Evolutionary conservation across 2,329 filamentous ascomycete genomes (phyloP), one percentile per base, ranked within the genome.

Genomic region (Fusarium longipes): DNA sequence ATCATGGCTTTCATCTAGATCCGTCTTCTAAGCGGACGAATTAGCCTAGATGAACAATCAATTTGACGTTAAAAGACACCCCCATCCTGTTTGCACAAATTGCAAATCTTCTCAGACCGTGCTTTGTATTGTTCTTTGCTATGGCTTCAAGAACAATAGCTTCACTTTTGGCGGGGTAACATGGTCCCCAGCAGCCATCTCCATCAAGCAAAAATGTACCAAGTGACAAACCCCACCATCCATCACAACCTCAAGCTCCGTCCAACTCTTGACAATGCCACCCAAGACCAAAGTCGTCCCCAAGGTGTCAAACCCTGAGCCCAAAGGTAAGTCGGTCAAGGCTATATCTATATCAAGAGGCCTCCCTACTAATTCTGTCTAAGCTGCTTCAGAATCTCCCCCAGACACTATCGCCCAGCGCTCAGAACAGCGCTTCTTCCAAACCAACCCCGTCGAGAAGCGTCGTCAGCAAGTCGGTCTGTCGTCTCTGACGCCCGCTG

Each of bases 351-450:
- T 30, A 38, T 35, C 49, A 29, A 30, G 25, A 18, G 8, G 22
- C 42, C 22, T 20, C 4, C 57, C 42, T 43, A 18, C 25, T 53
- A 35, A 53, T 35, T 24, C 24, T 49, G n/a, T 35, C 47, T 47
- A 49, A 67, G 65, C 65, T 70, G 70, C 76, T 40, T 65, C 76
- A 50, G 76, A 79, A 56, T 71, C 76, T 30, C 63, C 76, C 7
- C 78, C 81, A 11, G 76, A 78, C 65, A 87, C 85, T 17, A 73
- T 86, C 70, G 77, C 78, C 76, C 82, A 86, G 63, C 82, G 81
- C 50, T 81, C 81, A 65, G 76, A 78, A 57, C 77, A 82, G 59
- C 81, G 80, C 58, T 84, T 82, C 78, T 80, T 82, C 77, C 77
- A 80, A 58, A 83, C 83, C 52, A 84, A 85, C 67, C 85, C 85